A percentile compares a stretch with the other conserved stretches of the same genome.
Conservation (phyloP, 2,329 filamentous ascomycete genomes). For the Pseudogymnoascus sp. region DNA sequence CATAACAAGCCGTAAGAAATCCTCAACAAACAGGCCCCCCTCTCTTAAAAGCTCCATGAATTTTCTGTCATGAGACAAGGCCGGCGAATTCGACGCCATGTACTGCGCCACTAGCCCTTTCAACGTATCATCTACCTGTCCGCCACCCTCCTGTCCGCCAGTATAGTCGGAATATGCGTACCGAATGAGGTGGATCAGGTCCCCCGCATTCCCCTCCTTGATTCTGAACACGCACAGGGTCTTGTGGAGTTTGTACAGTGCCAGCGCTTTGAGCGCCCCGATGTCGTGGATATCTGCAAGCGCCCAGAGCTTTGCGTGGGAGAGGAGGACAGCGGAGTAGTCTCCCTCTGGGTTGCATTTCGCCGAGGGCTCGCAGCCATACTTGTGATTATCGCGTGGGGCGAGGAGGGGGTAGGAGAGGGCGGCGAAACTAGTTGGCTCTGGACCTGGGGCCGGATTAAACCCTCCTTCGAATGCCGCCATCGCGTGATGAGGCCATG, state of each 20-base stretch:
- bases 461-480: too few species aligned
- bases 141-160: background rate
- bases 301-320: conserved; percentile 15
- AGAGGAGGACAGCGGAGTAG: conserved; percentile 14
- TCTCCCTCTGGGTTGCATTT: conserved; percentile 12
- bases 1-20: conserved; percentile 17
- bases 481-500: too few species aligned
- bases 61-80: conserved; percentile 9
- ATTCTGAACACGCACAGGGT: conserved; percentile 16
- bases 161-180: conserved; percentile 12
- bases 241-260: conserved; percentile 18
- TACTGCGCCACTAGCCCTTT: conserved; percentile 16
- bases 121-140: conserved; percentile 9
- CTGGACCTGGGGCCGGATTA: background rate
- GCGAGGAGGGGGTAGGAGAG: conserved; percentile 9
- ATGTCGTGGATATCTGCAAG: conserved; percentile 13
- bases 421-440: conserved; percentile 10
- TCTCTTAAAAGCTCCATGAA: conserved; percentile 18
- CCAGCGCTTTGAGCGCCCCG: conserved; percentile 17
- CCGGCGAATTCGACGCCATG: conserved; percentile 13
- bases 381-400: conserved; percentile 11
- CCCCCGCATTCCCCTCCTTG: conserved; percentile 12
- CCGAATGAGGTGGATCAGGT: conserved; percentile 13
- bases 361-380: conserved; percentile 12
- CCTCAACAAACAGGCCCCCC: conserved; percentile 17